These are phyloP conservation scores for Coniophora puteana DNA, from an alignment of 1,284 basidiomycete genomes.

Conservation along the genomic window DNA sequence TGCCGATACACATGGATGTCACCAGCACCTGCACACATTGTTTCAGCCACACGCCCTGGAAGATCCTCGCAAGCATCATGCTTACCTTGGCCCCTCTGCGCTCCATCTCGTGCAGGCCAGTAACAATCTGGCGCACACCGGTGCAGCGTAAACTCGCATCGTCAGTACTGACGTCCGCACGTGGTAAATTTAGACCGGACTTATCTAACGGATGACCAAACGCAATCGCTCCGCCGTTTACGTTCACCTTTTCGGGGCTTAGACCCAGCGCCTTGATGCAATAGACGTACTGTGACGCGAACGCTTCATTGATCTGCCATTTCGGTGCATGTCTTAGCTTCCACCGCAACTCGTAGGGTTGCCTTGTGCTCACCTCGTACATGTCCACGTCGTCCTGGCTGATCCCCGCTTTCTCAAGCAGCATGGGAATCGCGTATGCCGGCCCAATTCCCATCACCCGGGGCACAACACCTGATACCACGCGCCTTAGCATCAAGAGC, in stretches of 20 bases:
- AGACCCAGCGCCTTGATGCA: conserved; percentile 72
- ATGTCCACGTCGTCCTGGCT: conserved; percentile 74
- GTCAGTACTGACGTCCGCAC: conserved; percentile 21
- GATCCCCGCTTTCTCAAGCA: conserved; percentile 62
- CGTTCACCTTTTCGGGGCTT: conserved; percentile 75
- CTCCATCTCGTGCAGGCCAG: conserved; percentile 80
- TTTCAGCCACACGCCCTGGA: conserved; percentile 4
- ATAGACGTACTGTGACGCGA: conserved; percentile 87
- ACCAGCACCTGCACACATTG: conserved; percentile 53
- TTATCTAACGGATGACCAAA: conserved; percentile 85
- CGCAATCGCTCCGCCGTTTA: conserved; percentile 89
- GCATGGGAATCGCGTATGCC: conserved; percentile 66
- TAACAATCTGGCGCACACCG: conserved; percentile 85
- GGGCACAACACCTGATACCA: conserved; percentile 69
- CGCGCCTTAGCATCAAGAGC: no score
- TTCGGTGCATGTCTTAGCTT: background rate
- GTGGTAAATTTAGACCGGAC: conserved; percentile 26
- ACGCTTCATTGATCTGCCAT: conserved; percentile 84
- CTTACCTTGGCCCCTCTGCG: conserved; percentile 78
- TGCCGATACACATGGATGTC: conserved; percentile 85
- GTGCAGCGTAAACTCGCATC: conserved; percentile 71
- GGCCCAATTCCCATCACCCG: conserved; percentile 87
- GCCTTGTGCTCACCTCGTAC: conserved; percentile 55
- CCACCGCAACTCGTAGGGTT: background rate
- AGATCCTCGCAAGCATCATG: conserved; percentile 9